These are phyloP conservation scores for Suillus variegatus DNA, from an alignment of 768 basidiomycete genomes.

Conservation along the genomic window DNA sequence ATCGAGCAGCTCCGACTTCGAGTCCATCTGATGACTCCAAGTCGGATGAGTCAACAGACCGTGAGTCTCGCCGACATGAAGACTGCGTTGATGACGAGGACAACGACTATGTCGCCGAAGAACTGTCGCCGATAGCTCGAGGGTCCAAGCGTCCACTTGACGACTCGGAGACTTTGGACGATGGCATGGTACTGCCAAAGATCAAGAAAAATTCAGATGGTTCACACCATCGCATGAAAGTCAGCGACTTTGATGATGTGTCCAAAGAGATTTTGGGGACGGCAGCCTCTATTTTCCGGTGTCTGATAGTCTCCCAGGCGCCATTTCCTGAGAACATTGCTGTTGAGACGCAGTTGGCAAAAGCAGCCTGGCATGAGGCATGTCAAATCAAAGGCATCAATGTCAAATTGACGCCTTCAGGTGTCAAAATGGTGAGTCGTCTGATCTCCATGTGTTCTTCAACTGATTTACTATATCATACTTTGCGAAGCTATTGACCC, in stretches of 20 bases:
- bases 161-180: neutral
- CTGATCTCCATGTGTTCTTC: neutral
- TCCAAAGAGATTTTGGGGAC: conserved; percentile 19
- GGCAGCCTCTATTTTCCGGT: conserved; percentile 14
- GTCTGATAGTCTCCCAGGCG: neutral
- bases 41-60: neutral
- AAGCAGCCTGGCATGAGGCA: no score
- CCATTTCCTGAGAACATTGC: no score
- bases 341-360: no score
- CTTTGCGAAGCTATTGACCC: no score
- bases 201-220: neutral
- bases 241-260: conserved; percentile 19
- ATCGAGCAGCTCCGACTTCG: neutral
- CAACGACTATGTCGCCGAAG: neutral
- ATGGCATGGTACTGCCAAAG: neutral
- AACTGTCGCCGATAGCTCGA: neutral
- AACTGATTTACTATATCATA: neutral
- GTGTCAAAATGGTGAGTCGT: no score
- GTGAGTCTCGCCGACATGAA: neutral
- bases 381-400: no score
- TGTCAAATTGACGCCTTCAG: no score
- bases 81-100: neutral
- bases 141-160: neutral
- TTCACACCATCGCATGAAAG: conserved; percentile 3
- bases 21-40: neutral